Conservation (phyloP, 768 basidiomycete species). For the Termitomyces sp. region DNA sequence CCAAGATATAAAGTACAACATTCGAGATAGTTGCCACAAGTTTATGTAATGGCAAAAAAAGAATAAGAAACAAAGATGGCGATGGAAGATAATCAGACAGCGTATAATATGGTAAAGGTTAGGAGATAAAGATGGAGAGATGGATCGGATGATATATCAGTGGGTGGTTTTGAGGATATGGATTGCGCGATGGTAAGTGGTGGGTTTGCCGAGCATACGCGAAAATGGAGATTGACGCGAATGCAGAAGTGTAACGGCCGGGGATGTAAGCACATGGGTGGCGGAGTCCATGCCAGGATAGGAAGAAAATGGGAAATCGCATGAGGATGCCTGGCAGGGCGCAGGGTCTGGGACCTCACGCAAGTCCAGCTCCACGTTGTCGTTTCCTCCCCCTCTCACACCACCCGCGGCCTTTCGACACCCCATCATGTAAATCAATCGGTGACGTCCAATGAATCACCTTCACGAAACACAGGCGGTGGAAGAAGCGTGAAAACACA, state of each 20-base stretch:
- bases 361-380: background rate
- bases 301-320: too few species aligned
- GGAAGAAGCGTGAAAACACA: background rate
- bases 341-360: background rate
- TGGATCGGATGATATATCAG: background rate
- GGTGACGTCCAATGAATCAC: slow-evolving; percentile 39
- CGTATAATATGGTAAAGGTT: background rate
- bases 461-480: slow-evolving; percentile 14
- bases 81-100: background rate
- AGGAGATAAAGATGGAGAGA: background rate
- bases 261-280: too few species aligned
- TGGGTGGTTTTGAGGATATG: background rate
- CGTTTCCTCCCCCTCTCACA: background rate
- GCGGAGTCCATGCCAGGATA: too few species aligned
- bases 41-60: background rate
- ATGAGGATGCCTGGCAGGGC: too few species aligned
- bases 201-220: background rate
- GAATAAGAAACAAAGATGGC: background rate
- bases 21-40: too few species aligned
- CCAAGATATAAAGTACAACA: background rate
- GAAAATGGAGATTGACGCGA: background rate
- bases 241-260: background rate
- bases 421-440: slow-evolving; percentile 26
- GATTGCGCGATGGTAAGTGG: background rate
- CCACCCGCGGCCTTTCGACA: background rate